Conservation (phyloP, 352 stramenopile genomes). For the Paralagenidium karlingii region DNA sequence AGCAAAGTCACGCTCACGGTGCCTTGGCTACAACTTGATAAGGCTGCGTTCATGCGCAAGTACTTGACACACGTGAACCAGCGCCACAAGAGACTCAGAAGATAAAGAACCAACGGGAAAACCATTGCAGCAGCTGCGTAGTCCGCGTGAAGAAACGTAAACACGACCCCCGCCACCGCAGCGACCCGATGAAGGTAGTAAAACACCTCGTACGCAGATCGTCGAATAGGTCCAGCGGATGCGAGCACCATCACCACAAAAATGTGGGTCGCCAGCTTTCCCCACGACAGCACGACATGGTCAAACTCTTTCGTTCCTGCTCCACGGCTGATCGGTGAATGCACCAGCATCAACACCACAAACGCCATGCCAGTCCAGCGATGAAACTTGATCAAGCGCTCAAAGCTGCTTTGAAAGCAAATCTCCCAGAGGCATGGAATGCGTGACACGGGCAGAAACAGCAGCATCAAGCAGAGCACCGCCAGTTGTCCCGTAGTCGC, state of each 20-base stretch:
- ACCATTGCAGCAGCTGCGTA: slow-evolving; percentile 36
- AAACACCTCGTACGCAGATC: slow-evolving; percentile 60
- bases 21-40: slow-evolving; percentile 15
- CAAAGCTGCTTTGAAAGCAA: slow-evolving; percentile 61
- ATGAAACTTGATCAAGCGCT: slow-evolving; percentile 78
- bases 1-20: slow-evolving; percentile 53
- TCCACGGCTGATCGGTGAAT: slow-evolving; percentile 27
- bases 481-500: slow-evolving; percentile 39
- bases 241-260: slow-evolving; percentile 40
- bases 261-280: slow-evolving; percentile 43
- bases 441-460: slow-evolving; percentile 52
- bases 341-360: slow-evolving; percentile 39
- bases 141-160: slow-evolving; percentile 62
- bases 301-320: slow-evolving; percentile 34
- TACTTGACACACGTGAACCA: slow-evolving; percentile 45
- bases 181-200: slow-evolving; percentile 65
- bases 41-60: no score
- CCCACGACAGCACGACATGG: slow-evolving; percentile 36
- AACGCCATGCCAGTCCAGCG: slow-evolving; percentile 55
- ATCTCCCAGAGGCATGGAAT: slow-evolving; percentile 47
- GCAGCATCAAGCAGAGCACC: slow-evolving; percentile 62
- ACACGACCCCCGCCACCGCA: slow-evolving; percentile 59
- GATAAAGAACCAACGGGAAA: slow-evolving; percentile 55
- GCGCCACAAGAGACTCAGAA: slow-evolving; percentile 27
- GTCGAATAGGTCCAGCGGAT: slow-evolving; percentile 48